phyloP scores from a whole-genome alignment of 2,329 filamentous ascomycete species.

The Ampelomyces quisqualis region DNA sequence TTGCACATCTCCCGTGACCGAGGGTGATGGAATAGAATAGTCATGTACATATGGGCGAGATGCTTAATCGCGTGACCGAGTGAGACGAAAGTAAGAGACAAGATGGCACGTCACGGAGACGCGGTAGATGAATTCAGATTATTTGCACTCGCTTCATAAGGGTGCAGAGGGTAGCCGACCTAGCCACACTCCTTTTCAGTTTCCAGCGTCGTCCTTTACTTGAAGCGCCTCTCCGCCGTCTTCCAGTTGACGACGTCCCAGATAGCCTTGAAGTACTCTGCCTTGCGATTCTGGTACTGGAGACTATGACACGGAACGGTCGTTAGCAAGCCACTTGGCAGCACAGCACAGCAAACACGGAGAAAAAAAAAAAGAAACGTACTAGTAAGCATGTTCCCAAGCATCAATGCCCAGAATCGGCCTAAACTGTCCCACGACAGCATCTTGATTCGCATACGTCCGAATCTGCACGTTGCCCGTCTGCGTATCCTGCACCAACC shows the following conservation, averaged over 20 bases:
- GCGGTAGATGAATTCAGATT: no score
- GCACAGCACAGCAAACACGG: background rate
- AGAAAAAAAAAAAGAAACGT: conserved; percentile 32
- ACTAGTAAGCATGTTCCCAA: conserved; percentile 95
- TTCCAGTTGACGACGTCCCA: conserved; percentile 98
- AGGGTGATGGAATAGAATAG: no score
- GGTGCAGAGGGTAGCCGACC: no score
- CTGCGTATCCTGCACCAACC: conserved; percentile 63
- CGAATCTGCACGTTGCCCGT: conserved; percentile 62
- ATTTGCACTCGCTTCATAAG: no score
- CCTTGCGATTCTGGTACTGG: conserved; percentile 96
- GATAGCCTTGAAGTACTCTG: conserved; percentile 88
- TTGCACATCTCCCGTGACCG: no score
- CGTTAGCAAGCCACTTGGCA: conserved; percentile 1
- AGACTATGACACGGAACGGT: conserved; percentile 58
- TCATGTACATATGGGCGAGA: no score
- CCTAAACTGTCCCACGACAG: conserved; percentile 77
- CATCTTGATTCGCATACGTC: conserved; percentile 84
- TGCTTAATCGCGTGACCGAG: no score
- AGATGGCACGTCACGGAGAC: no score
- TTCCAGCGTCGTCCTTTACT: conserved; percentile 30
- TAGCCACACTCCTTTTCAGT: background rate
- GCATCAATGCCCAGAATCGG: conserved; percentile 89
- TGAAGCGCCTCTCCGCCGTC: conserved; percentile 76
- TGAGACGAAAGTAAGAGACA: no score